Percentiles rank a stretch among this genome's conserved stretches.
phyloP scores from a whole-genome alignment of 2,329 filamentous ascomycete species.

The Ophiosphaerella narmari region DNA sequence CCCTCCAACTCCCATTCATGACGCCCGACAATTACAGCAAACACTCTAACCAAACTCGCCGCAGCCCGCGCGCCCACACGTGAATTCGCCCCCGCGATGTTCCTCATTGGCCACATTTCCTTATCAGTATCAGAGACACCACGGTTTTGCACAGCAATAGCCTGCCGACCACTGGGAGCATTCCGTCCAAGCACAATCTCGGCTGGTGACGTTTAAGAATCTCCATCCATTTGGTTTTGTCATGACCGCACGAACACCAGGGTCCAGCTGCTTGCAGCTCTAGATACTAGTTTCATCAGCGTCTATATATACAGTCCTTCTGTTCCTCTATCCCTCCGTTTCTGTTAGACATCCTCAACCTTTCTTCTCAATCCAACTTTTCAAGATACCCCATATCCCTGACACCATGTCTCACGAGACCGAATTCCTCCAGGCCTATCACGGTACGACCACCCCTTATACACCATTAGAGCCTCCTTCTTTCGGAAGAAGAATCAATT shows the following conservation, averaged over 20 bases:
- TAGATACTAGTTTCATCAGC: constrained; percentile 6
- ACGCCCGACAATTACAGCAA: constrained; percentile 34
- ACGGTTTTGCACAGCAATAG: constrained; percentile 34
- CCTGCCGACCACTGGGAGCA: constrained; percentile 50
- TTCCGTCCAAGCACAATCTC: constrained; percentile 64
- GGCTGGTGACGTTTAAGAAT: constrained; percentile 71
- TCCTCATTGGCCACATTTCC: constrained; percentile 33
- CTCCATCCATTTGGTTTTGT: constrained; percentile 21
- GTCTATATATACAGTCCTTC: constrained; percentile 37
- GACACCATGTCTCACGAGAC: constrained; percentile 77
- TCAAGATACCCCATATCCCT: constrained; percentile 7
- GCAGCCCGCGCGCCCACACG: constrained; percentile 29
- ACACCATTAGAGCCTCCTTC: neutral
- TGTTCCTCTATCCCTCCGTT: constrained; percentile 10
- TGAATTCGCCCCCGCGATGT: constrained; percentile 27
- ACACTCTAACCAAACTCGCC: constrained; percentile 17
- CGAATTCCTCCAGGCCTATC: constrained; percentile 98
- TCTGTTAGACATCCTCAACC: neutral
- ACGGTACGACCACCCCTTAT: constrained; percentile 63
- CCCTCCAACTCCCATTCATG: constrained; percentile 19
- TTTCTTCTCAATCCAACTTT: constrained; percentile 3
- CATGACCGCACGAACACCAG: constrained; percentile 20
- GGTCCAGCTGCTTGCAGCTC: constrained; percentile 10
- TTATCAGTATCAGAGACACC: constrained; percentile 43
- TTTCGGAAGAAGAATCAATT: neutral